Evolutionary conservation across 2,329 filamentous ascomycete species (phyloP).

Genomic region (Microthyrium microscopicum): DNA sequence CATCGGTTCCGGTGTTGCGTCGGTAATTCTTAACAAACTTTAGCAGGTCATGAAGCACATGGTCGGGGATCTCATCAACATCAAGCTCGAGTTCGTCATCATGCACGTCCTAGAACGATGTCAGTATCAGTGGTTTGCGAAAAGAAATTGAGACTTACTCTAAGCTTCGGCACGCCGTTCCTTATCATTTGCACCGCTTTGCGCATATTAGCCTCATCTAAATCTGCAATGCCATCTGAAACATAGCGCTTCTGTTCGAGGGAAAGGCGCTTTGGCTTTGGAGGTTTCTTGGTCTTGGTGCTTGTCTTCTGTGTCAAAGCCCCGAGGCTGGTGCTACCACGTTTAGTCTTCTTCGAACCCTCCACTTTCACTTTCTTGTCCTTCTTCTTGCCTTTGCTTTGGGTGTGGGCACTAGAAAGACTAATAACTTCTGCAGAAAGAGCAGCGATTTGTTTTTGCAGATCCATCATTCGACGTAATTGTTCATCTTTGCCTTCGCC

Average conservation of each 20-base stretch:
- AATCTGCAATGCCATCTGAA: constrained; percentile 64
- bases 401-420: constrained; percentile 12
- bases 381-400: constrained; percentile 42
- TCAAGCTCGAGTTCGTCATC: constrained; percentile 49
- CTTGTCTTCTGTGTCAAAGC: constrained; percentile 11
- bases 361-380: constrained; percentile 22
- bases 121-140: constrained; percentile 5
- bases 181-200: constrained; percentile 82
- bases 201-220: constrained; percentile 62
- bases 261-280: constrained; percentile 31
- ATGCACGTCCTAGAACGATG: constrained; percentile 24
- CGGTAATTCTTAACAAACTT: constrained; percentile 31
- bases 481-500: constrained; percentile 40
- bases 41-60: constrained; percentile 38
- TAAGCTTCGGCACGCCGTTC: constrained; percentile 58
- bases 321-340: background rate
- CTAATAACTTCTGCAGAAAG: constrained; percentile 40
- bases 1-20: constrained; percentile 16
- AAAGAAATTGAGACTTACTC: constrained; percentile 24
- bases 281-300: constrained; percentile 7
- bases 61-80: constrained; percentile 40
- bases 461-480: constrained; percentile 22
- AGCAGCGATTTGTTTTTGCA: constrained; percentile 52
- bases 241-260: constrained; percentile 82
- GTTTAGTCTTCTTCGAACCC: constrained; percentile 5